Evolutionary conservation across 2,329 filamentous ascomycete species (phyloP), one percentile per base, ranked within the genome.

Genomic region (Colletotrichum zoysiae): DNA sequence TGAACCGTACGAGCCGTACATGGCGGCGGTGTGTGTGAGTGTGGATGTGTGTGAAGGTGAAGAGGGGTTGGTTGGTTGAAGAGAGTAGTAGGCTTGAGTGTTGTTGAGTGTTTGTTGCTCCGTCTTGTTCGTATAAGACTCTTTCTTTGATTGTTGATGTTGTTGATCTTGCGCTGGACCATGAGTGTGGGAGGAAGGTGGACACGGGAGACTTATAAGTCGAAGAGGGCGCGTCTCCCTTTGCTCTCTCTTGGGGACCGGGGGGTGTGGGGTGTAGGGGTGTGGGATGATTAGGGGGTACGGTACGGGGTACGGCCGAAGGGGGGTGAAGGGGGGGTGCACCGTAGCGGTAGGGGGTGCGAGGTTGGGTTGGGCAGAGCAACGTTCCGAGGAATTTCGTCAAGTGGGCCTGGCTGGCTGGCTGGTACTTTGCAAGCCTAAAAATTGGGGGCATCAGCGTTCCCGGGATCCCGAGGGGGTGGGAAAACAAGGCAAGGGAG

Each of bases 1-100:
- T 67, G 84, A 86, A 64, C 84, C 82, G 78, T 85, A 86, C 73
- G 85, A 83, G 76, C 84, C 83, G 81, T 83, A 87, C 86, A 87
- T 87, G 78, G 76, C 75, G 79, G 74, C 67, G 67, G 68, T 76
- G 70, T 72, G 68, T n/a, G n/a, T n/a, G n/a, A n/a, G n/a, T n/a
- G n/a, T n/a, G n/a, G n/a, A n/a, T 73, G 77, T 70, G 67, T 75
- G 16, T 9, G 40, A 16, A 30, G 26, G 26, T 30, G 26, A 3
- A 30, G 26, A 30, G 26, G 26, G 26, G 26, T 30, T 30, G 26
- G 26, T 30, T 30, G 26, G 2, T 30, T 2, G 26, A 30, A 30
- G 26, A 30, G 26, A 30, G 26, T 30, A 30, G 26, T 30, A 30
- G 26, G 26, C 26, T 30, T 40, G 68, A 67, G 70, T 67, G 61